Base-by-base conservation (phyloP, 495 filamentous ascomycete species). In the Penicillium riverlandense region DNA sequence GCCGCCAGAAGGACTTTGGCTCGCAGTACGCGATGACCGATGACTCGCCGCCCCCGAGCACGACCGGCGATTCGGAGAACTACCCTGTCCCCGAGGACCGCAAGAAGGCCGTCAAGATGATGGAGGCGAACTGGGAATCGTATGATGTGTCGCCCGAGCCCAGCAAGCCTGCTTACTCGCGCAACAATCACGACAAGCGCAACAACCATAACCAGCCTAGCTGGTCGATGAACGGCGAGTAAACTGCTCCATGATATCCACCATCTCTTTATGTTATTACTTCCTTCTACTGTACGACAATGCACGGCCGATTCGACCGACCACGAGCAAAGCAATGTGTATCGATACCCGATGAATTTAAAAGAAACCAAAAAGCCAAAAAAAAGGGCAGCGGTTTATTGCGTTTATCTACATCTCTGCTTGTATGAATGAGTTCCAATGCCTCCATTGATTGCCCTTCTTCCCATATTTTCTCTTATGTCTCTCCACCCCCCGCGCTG, bases 1-100 rank as follows among this genome's bases (percentile, higher is more conserved):
- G 80, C 62, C 80, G 84, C 43, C 66, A 66, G 50, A 86, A 88
- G 65, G 75, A 86, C 55, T 89, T 94, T 49, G 82, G 80, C 31
- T 53, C 75, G 8, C 86, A 92, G 49, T 91, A 83, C 71, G 62
- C 68, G 32, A 74, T 88, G 63, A 73, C 69, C 2, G 88, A 90
- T 55, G 69, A 77, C 14, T 76, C 76, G 0, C 79, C 85, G 1
- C 57, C 54, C 29, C 48, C 61, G 16, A 50, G 43, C 29, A 57
- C 54, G 2, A 15, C 69, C 31, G 22, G 22, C 22, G 56, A 69
- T 32, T 72, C 71, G 27, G 72, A 80, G 46, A 75, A 74, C 49
- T 67, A 70, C 47, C 75, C 71, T 29, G 61, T 83, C 10, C 13
- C 58, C 11, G 38, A 45, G 2, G 62, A 66, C 40, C 60, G 58